Percentiles rank a stretch among this genome's conserved stretches.
Conservation (phyloP, 345 rosid species). For the Triadica sebifera region DNA sequence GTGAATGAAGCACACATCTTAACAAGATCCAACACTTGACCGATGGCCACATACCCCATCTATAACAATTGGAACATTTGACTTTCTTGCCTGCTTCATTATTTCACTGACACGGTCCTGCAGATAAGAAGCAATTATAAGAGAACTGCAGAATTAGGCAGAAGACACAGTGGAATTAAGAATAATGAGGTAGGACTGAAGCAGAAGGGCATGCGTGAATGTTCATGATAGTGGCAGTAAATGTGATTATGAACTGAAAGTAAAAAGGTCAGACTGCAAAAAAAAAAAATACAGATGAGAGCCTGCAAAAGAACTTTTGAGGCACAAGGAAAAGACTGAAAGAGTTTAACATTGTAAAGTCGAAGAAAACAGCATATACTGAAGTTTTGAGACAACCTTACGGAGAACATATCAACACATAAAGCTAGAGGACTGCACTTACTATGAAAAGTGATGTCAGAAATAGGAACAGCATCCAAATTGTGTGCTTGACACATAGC, state of each 20-base stretch:
- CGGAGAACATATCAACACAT: not conserved
- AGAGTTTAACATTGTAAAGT: not conserved
- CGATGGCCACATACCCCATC: conserved; percentile 63
- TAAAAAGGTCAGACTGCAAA: not conserved
- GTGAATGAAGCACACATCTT: not conserved
- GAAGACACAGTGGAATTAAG: not conserved
- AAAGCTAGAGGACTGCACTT: not conserved
- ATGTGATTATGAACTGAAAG: not conserved
- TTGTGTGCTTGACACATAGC: not conserved
- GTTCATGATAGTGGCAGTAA: not conserved
- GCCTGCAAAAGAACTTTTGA: not conserved
- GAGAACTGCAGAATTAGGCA: not conserved
- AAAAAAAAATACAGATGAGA: not conserved
- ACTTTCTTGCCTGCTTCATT: conserved; percentile 65
- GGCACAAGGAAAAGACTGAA: not conserved
- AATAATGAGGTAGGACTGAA: not conserved
- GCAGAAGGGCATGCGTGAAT: not conserved
- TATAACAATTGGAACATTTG: conserved; percentile 71
- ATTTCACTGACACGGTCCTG: conserved; percentile 80
- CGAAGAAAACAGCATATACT: not conserved
- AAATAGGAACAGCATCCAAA: not conserved
- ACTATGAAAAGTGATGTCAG: not conserved
- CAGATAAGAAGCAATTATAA: conserved; percentile 7
- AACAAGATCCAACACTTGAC: conserved; percentile 10
- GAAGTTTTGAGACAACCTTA: not conserved